These are phyloP conservation scores for Zelonia costaricensis DNA, from an alignment of 208 protist species.

Conservation along the genomic window DNA sequence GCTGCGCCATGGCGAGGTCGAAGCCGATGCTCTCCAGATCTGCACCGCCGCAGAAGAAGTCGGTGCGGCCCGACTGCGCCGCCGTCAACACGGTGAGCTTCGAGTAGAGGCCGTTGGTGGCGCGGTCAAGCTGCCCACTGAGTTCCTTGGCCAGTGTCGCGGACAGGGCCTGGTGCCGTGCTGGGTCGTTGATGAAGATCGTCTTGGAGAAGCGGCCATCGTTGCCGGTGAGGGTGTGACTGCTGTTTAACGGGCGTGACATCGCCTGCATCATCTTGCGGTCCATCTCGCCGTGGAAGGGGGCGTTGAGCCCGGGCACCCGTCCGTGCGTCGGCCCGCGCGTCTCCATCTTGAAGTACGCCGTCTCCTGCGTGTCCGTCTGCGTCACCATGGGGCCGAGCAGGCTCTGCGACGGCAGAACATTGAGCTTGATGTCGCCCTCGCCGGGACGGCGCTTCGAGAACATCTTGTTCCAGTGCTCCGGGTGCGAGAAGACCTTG, in stretches of 20 bases:
- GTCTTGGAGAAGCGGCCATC: conserved; percentile 88
- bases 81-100: conserved; percentile 88
- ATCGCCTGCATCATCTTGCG: conserved; percentile 92
- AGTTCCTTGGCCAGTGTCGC: conserved; percentile 68
- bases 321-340: conserved; percentile 63
- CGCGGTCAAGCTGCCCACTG: conserved; percentile 60
- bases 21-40: conserved; percentile 71
- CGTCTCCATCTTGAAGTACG: conserved; percentile 74
- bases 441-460: conserved; percentile 84
- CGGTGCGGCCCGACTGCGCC: conserved; percentile 87
- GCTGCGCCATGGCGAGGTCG: conserved; percentile 63
- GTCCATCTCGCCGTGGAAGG: conserved; percentile 86
- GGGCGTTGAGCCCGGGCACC: conserved; percentile 85
- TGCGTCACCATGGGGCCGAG: conserved; percentile 77
- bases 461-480: conserved; percentile 93
- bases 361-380: conserved; percentile 59
- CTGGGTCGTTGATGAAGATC: conserved; percentile 88
- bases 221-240: conserved; percentile 79
- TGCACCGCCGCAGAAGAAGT: conserved; percentile 87
- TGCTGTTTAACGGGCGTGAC: conserved; percentile 72
- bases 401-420: conserved; percentile 69
- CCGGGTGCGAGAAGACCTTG: conserved; percentile 82
- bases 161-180: conserved; percentile 73
- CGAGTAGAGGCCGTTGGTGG: conserved; percentile 86
- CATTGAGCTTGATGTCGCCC: conserved; percentile 71